phyloP scores from a whole-genome alignment of 2,329 filamentous ascomycete species.

The Apiospora koreana region DNA sequence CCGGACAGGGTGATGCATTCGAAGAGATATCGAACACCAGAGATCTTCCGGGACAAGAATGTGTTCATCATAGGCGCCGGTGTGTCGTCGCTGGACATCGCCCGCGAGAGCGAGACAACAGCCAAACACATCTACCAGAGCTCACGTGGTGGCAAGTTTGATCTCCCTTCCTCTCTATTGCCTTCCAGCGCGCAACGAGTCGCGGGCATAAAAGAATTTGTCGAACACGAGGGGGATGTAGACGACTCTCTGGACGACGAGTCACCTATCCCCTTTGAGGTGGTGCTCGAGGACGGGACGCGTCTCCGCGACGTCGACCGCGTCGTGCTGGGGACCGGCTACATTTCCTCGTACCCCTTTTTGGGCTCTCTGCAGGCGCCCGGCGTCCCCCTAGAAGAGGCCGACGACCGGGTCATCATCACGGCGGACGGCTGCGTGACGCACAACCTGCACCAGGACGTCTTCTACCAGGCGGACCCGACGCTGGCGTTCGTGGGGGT shows the following conservation, averaged over 20 bases:
- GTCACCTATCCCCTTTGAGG: constrained; percentile 21
- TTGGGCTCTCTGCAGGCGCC: constrained; percentile 52
- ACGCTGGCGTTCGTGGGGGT: constrained; percentile 65
- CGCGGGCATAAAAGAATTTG: constrained; percentile 49
- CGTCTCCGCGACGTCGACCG: constrained; percentile 57
- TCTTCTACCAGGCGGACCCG: constrained; percentile 71
- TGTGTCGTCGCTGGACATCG: constrained; percentile 44
- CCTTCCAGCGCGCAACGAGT: constrained; percentile 55
- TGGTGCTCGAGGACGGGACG: constrained; percentile 54
- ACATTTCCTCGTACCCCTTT: constrained; percentile 68
- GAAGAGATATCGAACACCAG: constrained; percentile 69
- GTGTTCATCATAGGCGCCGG: constrained; percentile 56
- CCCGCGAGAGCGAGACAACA: constrained; percentile 37
- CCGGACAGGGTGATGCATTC: constrained; percentile 63
- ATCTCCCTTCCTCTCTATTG: constrained; percentile 54
- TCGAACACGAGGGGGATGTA: not conserved
- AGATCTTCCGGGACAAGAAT: constrained; percentile 54
- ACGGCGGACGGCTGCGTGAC: constrained; percentile 61
- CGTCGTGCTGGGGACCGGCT: constrained; percentile 68
- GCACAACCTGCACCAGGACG: constrained; percentile 70
- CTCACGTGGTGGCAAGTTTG: constrained; percentile 61
- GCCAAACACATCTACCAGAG: constrained; percentile 48
- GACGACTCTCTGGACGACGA: constrained; percentile 26
- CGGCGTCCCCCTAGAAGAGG: constrained; percentile 41
- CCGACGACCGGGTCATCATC: constrained; percentile 56